A percentile compares a stretch with the other conserved stretches of the same genome.
These are phyloP conservation scores for Diplodia mutila DNA, from an alignment of 2,329 filamentous ascomycete species.

Conservation along the genomic window DNA sequence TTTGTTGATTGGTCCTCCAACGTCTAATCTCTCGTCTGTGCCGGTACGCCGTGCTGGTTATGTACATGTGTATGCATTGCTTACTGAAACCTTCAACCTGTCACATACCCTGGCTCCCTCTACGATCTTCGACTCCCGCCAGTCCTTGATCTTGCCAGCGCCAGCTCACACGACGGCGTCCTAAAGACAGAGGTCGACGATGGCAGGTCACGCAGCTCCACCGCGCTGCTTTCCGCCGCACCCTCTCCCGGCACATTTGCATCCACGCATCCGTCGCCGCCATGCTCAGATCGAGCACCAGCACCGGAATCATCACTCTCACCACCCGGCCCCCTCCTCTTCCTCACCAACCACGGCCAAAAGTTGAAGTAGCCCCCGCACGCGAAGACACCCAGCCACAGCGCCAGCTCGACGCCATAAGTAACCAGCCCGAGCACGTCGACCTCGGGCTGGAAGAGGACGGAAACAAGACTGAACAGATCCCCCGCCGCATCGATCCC, in stretches of 20 bases:
- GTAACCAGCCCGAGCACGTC: conserved; percentile 68
- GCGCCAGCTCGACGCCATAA: conserved; percentile 66
- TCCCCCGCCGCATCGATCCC: conserved; percentile 71
- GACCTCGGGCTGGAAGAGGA: conserved; percentile 63
- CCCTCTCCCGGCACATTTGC: not conserved
- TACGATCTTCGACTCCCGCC: not conserved
- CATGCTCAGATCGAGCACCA: not conserved
- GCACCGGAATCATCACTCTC: not conserved
- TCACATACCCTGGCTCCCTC: not conserved
- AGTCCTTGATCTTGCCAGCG: conserved; percentile 28
- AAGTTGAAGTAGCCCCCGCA: conserved; percentile 69
- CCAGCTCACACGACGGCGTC: conserved; percentile 54
- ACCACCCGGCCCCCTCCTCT: conserved; percentile 32
- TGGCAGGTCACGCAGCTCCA: conserved; percentile 55
- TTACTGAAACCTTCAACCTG: not conserved
- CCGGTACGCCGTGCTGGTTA: not conserved
- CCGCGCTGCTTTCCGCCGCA: not conserved
- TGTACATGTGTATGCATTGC: not conserved
- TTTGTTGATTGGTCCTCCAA: not conserved
- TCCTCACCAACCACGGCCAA: conserved; percentile 58
- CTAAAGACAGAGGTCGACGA: conserved; percentile 68
- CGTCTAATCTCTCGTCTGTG: not conserved
- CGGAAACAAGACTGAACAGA: conserved; percentile 66
- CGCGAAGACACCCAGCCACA: conserved; percentile 70
- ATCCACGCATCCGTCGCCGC: not conserved